phyloP scores from a whole-genome alignment of 148 eudicot species.

The Camellia sinensis region DNA sequence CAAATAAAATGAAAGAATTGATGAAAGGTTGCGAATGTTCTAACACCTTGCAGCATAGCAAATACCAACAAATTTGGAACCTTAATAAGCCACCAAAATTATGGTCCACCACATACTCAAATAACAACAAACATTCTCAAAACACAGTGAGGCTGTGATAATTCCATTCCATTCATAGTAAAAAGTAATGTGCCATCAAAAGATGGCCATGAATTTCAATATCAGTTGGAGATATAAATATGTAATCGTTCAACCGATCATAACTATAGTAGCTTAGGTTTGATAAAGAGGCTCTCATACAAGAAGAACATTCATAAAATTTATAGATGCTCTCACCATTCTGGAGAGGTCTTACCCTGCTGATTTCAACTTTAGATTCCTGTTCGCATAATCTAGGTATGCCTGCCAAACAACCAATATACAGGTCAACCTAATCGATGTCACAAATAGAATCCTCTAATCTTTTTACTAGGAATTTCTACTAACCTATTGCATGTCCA shows the following conservation, averaged over 20 bases:
- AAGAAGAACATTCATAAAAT: not conserved
- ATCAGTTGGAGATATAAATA: not conserved
- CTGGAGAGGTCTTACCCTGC: not conserved
- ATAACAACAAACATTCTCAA: not conserved
- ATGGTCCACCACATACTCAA: not conserved
- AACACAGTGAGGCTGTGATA: not conserved
- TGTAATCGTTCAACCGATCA: not conserved
- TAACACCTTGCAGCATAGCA: not conserved
- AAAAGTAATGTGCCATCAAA: not conserved
- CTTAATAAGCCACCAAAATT: not conserved
- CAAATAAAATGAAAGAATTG: too few relatives aligned
- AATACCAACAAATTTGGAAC: not conserved
- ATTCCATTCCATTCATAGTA: too few relatives aligned
- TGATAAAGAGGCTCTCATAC: not conserved
- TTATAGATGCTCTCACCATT: not conserved
- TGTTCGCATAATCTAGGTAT: slow-evolving; percentile 62
- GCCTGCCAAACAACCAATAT: slow-evolving; percentile 41
- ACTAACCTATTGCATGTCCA: not conserved
- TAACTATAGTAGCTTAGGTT: not conserved
- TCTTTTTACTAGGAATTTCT: not conserved
- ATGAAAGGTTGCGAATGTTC: too few relatives aligned
- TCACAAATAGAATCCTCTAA: not conserved
- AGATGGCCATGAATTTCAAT: not conserved
- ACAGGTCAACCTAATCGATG: too few relatives aligned
- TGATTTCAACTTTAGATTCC: slow-evolving; percentile 17